phyloP scores from a whole-genome alignment of 2,329 filamentous ascomycete genomes.

The Sporothrix protearum region DNA sequence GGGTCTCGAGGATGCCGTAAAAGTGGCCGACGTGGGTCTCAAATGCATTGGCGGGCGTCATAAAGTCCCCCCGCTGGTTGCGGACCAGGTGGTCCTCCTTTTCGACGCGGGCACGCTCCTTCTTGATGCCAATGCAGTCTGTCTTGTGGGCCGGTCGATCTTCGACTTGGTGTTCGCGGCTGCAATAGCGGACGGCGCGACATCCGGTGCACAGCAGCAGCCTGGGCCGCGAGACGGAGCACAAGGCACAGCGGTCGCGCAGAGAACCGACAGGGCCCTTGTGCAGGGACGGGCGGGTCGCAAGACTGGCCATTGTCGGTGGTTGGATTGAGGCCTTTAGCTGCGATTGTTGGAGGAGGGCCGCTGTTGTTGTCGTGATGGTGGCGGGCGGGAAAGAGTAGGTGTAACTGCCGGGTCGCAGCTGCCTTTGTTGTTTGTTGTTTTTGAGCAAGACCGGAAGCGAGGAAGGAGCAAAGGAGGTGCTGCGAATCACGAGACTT shows the following conservation, averaged over 20 bases:
- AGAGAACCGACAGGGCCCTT: not conserved
- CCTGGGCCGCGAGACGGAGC: not conserved
- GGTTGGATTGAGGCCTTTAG: not conserved
- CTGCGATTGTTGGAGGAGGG: not conserved
- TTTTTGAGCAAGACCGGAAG: not conserved
- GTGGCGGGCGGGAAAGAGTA: not conserved
- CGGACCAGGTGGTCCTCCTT: slow-evolving; percentile 31
- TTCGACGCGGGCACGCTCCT: slow-evolving; percentile 26
- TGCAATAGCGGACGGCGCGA: slow-evolving; percentile 33
- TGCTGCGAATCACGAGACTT: not conserved
- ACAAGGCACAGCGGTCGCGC: not conserved
- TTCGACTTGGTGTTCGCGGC: slow-evolving; percentile 29
- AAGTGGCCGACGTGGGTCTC: slow-evolving; percentile 37
- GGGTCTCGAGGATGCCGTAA: slow-evolving; percentile 35
- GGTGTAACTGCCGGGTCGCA: not conserved
- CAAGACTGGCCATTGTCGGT: not conserved
- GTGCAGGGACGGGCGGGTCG: not conserved
- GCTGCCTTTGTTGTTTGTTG: not conserved
- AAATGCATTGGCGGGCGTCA: slow-evolving; percentile 30
- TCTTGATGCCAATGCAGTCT: slow-evolving; percentile 30
- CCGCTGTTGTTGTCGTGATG: not conserved
- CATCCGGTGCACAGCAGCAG: slow-evolving; percentile 31
- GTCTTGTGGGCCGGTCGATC: slow-evolving; percentile 32
- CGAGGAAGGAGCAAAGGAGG: not conserved
- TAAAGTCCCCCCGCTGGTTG: slow-evolving; percentile 17